These are phyloP conservation scores for Schizopora paradoxa DNA, from an alignment of 1,284 basidiomycete genomes.

Conservation along the genomic window DNA sequence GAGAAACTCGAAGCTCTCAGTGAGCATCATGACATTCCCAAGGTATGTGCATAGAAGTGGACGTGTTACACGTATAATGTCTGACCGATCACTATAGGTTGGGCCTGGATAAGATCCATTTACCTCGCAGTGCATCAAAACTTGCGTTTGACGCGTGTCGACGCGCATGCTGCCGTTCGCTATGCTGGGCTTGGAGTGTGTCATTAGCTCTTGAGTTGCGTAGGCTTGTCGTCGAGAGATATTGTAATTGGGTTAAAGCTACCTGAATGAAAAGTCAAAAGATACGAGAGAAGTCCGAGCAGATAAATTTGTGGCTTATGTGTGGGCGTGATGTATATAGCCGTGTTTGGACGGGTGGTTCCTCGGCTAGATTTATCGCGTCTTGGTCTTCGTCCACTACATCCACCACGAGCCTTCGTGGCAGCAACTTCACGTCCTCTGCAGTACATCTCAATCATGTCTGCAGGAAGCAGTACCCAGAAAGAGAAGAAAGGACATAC, in stretches of 20 bases:
- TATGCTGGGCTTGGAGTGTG: too few relatives aligned
- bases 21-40: slow-evolving; percentile 93
- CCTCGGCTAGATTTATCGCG: neutral
- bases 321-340: slow-evolving; percentile 4
- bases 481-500: slow-evolving; percentile 57
- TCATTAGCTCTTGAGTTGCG: too few relatives aligned
- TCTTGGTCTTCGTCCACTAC: slow-evolving; percentile 6
- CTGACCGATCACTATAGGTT: slow-evolving; percentile 42
- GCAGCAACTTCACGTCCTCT: slow-evolving; percentile 4
- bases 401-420: slow-evolving; percentile 5
- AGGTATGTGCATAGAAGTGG: slow-evolving; percentile 45
- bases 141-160: too few relatives aligned
- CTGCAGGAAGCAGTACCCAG: slow-evolving; percentile 11
- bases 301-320: slow-evolving; percentile 1
- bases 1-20: slow-evolving; percentile 81
- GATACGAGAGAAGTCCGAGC: too few relatives aligned
- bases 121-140: too few relatives aligned
- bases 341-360: slow-evolving; percentile 6
- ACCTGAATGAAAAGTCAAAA: too few relatives aligned
- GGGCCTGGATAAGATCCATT: slow-evolving; percentile 60
- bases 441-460: slow-evolving; percentile 10
- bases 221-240: too few relatives aligned
- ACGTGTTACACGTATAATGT: slow-evolving; percentile 24
- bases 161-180: too few relatives aligned
- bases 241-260: too few relatives aligned